Evolutionary conservation across 495 filamentous ascomycete species (phyloP).

Genomic region (Penicillium macrosclerotiorum): DNA sequence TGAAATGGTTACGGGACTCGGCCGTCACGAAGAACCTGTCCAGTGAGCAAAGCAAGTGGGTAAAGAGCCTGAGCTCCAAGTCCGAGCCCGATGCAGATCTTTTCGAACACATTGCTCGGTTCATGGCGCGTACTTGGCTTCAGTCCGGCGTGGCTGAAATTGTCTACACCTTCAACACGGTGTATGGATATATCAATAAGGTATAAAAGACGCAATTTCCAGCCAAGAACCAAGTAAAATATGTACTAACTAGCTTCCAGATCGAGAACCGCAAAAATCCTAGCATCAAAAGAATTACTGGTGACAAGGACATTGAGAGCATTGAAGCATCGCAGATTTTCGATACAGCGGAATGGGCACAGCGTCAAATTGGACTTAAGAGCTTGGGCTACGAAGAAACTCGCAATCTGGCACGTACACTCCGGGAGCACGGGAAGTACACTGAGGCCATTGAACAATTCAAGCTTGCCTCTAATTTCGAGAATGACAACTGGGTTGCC

Average conservation of each 20-base stretch:
- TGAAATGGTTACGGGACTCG: slow-evolving; percentile 22
- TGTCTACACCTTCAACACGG: not conserved
- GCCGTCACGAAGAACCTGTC: slow-evolving; percentile 18
- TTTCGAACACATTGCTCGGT: slow-evolving; percentile 13
- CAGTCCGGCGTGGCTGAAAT: not conserved
- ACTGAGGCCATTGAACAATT: slow-evolving; percentile 16
- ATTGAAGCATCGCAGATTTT: not conserved
- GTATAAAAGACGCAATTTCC: not conserved
- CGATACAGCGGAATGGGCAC: slow-evolving; percentile 12
- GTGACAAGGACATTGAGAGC: not conserved
- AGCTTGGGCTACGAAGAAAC: slow-evolving; percentile 14
- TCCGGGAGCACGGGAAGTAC: slow-evolving; percentile 1
- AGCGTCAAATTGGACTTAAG: slow-evolving; percentile 3
- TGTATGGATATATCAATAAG: slow-evolving; percentile 18
- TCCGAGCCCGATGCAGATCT: slow-evolving; percentile 21
- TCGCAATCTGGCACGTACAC: slow-evolving; percentile 12
- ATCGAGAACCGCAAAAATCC: slow-evolving; percentile 11
- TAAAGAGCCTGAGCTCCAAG: slow-evolving; percentile 20
- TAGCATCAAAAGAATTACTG: not conserved
- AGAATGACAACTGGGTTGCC: slow-evolving; percentile 12
- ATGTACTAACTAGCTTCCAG: not conserved
- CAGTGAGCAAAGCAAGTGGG: slow-evolving; percentile 10
- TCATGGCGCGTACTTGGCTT: slow-evolving; percentile 14
- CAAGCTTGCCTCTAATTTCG: slow-evolving; percentile 9
- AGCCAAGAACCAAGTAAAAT: not conserved